Percentiles rank a stretch among this genome's conserved stretches.
Evolutionary conservation across 2,329 filamentous ascomycete species (phyloP).

Genomic region (Beauveria asiatica): DNA sequence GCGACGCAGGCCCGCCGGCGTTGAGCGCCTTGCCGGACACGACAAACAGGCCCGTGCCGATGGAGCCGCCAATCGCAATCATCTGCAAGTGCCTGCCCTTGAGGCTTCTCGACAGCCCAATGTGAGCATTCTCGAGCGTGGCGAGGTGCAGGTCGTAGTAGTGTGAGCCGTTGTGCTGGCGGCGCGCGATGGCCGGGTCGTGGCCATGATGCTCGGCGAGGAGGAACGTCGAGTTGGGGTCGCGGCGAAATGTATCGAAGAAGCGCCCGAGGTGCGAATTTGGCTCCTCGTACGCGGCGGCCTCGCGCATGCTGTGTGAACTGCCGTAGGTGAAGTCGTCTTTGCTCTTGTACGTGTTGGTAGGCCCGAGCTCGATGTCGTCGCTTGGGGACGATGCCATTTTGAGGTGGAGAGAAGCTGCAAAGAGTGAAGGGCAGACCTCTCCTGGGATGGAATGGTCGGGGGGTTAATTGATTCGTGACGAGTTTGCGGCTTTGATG

Average conservation of each 20-base stretch:
- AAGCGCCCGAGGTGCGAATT: slow-evolving; percentile 30
- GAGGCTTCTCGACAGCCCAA: slow-evolving; percentile 65
- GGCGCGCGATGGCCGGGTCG: slow-evolving; percentile 23
- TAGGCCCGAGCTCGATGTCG: slow-evolving; percentile 48
- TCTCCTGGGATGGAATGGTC: too few relatives aligned
- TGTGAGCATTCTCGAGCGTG: slow-evolving; percentile 66
- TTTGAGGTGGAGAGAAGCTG: slow-evolving; percentile 1
- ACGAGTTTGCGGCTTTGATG: background rate
- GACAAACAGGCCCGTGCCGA: slow-evolving; percentile 82
- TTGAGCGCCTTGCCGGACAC: slow-evolving; percentile 66
- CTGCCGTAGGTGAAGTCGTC: slow-evolving; percentile 47
- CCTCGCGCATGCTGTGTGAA: slow-evolving; percentile 43
- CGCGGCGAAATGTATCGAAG: slow-evolving; percentile 55
- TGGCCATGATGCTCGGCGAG: slow-evolving; percentile 36
- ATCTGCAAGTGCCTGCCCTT: slow-evolving; percentile 88
- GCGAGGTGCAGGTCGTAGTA: slow-evolving; percentile 49
- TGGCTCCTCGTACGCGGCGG: slow-evolving; percentile 31
- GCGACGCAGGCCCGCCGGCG: slow-evolving; percentile 66
- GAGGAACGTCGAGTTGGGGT: slow-evolving; percentile 42
- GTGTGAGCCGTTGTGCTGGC: slow-evolving; percentile 31
- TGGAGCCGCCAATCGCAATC: slow-evolving; percentile 93
- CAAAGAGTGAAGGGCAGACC: background rate
- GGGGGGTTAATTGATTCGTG: background rate
- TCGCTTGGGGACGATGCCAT: slow-evolving; percentile 28
- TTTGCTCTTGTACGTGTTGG: slow-evolving; percentile 47